Base-by-base conservation (phyloP, 2,329 filamentous ascomycete species). In the Calcarisporium arbuscula region DNA sequence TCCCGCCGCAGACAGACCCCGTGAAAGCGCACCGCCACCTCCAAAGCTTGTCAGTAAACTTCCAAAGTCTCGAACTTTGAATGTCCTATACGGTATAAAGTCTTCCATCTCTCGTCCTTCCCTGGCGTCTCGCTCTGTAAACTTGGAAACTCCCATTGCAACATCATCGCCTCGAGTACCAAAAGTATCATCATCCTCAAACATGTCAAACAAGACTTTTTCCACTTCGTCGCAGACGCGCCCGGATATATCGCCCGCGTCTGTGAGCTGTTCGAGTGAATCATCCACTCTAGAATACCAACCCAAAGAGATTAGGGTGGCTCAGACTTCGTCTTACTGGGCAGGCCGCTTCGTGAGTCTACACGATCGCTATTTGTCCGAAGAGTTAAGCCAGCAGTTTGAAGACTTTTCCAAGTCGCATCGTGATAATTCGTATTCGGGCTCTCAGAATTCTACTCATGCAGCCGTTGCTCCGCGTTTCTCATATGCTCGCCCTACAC, bases 281-380 rank as follows among this genome's bases (percentile, higher is more conserved):
- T 34, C 37, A 6, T 29, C 14, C n/a, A 37, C 38, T 9, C 38
- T 41, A 8, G 43, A 44, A 21, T 35, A 43, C 19, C 42, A 58
- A 8, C 51, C 48, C 3, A 45, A 45, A 2, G 50, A 55, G 3
- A 53, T 77, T 11, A 50, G 51, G 32, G 56, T 50, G 0, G 62
- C 68, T 3, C 66, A 72, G 45, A 56, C 65, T 6, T 64, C 67
- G 3, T 53, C 62, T 4, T 82, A 79, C 52, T 83, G 79, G 79
- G 61, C 67, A 9, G 79, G 79, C 14, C 72, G 79, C 25, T 80
- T 81, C 49, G 58, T 67, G 32, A 58, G 72, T 3, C 54, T 80
- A 1, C 63, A 71, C 32, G 77, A 82, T 53, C 66, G 63, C 14
- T 53, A 54, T 12, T 39, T 49, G 4, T 25, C 50, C 4, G 57